A percentile compares a stretch with the other conserved stretches of the same genome.
phyloP scores from a whole-genome alignment of 306 rosid genomes.

The Dryas octopetala region DNA sequence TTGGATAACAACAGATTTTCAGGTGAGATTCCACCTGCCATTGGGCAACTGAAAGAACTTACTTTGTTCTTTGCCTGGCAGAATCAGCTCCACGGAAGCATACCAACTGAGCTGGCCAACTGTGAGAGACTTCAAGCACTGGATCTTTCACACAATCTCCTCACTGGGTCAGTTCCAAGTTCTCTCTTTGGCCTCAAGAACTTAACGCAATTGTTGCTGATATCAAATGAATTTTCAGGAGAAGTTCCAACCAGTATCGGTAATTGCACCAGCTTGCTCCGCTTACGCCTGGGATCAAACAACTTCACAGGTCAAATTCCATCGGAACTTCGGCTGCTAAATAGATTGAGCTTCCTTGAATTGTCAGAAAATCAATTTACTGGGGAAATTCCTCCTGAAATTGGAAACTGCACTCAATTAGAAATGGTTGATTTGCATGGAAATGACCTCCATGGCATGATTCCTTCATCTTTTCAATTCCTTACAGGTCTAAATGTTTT shows the following conservation, averaged over 20 bases:
- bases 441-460: constrained; percentile 66
- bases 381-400: constrained; percentile 65
- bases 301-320: constrained; percentile 76
- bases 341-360: constrained; percentile 72
- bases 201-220: constrained; percentile 71
- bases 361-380: constrained; percentile 65
- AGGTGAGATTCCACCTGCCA: constrained; percentile 68
- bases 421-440: constrained; percentile 90
- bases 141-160: constrained; percentile 84
- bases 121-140: constrained; percentile 86
- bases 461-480: constrained; percentile 67
- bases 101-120: constrained; percentile 68
- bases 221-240: constrained; percentile 82
- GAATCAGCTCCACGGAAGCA: constrained; percentile 74
- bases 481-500: constrained; percentile 64
- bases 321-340: constrained; percentile 60
- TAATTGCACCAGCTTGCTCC: constrained; percentile 61
- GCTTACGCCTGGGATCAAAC: constrained; percentile 86
- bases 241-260: constrained; percentile 76
- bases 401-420: constrained; percentile 73
- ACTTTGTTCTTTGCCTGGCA: constrained; percentile 87
- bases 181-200: constrained; percentile 76
- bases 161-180: constrained; percentile 68
- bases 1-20: constrained; percentile 82
- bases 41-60: constrained; percentile 76